These are phyloP conservation scores for Tricholoma sp. DNA, from an alignment of 768 basidiomycete species.

Conservation along the genomic window DNA sequence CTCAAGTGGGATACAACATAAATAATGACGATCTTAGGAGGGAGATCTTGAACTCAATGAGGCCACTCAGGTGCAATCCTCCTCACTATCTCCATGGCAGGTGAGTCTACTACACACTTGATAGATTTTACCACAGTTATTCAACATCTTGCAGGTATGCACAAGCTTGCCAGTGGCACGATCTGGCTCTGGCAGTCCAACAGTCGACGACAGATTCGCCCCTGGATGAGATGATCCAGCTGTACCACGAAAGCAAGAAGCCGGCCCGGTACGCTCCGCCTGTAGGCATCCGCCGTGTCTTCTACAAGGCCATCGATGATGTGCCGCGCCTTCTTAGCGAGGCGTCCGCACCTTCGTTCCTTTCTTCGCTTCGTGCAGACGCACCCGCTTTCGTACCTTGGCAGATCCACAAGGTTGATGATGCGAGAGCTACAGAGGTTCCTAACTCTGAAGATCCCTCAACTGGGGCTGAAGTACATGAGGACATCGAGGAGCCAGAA, in stretches of 20 bases:
- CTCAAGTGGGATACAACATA: slow-evolving; percentile 31
- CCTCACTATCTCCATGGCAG: not conserved
- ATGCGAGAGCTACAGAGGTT: not conserved
- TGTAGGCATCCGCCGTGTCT: slow-evolving; percentile 8
- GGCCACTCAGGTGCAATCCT: slow-evolving; percentile 6
- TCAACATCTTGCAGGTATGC: slow-evolving; percentile 14
- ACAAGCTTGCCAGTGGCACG: slow-evolving; percentile 22
- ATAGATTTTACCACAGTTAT: not conserved
- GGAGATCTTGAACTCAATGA: slow-evolving; percentile 9
- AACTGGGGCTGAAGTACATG: not conserved
- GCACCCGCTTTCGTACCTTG: not conserved
- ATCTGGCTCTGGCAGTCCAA: slow-evolving; percentile 18
- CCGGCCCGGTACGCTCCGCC: not conserved
- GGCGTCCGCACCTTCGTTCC: slow-evolving; percentile 1
- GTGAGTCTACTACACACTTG: not conserved
- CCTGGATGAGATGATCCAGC: slow-evolving; percentile 23
- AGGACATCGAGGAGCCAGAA: slow-evolving; percentile 2
- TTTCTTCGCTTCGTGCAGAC: not conserved
- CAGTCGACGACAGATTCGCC: slow-evolving; percentile 8
- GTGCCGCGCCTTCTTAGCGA: slow-evolving; percentile 3
- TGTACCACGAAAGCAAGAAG: slow-evolving; percentile 14
- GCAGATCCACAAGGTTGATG: not conserved
- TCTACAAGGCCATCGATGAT: slow-evolving; percentile 8
- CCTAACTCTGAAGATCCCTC: not conserved
- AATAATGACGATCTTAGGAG: not conserved